Percentiles rank a stretch among this genome's conserved stretches.
These are phyloP conservation scores for Diplocarpon rosae DNA, from an alignment of 2,329 filamentous ascomycete genomes.

Conservation along the genomic window DNA sequence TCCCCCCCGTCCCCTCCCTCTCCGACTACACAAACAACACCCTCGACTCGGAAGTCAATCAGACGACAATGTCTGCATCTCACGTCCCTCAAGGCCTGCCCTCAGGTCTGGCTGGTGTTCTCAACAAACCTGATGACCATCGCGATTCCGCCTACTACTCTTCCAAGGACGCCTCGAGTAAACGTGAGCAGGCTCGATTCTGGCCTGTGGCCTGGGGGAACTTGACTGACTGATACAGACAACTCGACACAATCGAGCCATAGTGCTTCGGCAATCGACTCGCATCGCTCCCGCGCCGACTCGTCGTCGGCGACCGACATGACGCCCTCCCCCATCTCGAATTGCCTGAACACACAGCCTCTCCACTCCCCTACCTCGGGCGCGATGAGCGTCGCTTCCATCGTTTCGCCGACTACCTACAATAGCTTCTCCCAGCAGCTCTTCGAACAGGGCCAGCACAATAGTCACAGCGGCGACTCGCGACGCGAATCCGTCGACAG, in stretches of 20 bases:
- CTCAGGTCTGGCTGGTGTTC: slow-evolving; percentile 38
- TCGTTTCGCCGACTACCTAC: slow-evolving; percentile 47
- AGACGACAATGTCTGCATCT: too few species aligned
- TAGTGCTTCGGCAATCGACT: slow-evolving; percentile 12
- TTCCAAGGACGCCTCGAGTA: slow-evolving; percentile 33
- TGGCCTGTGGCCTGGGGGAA: slow-evolving; percentile 1
- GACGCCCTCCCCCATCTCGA: slow-evolving; percentile 47
- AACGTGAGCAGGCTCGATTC: slow-evolving; percentile 32
- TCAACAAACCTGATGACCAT: slow-evolving; percentile 40
- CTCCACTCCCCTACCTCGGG: slow-evolving; percentile 44
- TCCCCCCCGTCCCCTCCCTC: too few species aligned
- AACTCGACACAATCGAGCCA: slow-evolving; percentile 18
- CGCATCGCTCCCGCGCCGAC: slow-evolving; percentile 31
- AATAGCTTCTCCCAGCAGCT: slow-evolving; percentile 15
- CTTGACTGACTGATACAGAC: slow-evolving; percentile 12
- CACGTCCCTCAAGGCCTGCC: slow-evolving; percentile 29
- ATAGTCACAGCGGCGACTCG: slow-evolving; percentile 32
- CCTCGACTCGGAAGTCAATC: too few species aligned
- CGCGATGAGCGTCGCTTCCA: slow-evolving; percentile 56
- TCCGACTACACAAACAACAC: too few species aligned
- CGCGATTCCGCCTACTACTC: slow-evolving; percentile 44
- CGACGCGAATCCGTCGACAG: slow-evolving; percentile 72
- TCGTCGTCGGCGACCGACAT: slow-evolving; percentile 40
- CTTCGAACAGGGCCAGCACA: slow-evolving; percentile 21
- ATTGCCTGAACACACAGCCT: slow-evolving; percentile 34